Evolutionary conservation across 129 eudicot genomes (phyloP).

Genomic region (Deinandra increscens): DNA sequence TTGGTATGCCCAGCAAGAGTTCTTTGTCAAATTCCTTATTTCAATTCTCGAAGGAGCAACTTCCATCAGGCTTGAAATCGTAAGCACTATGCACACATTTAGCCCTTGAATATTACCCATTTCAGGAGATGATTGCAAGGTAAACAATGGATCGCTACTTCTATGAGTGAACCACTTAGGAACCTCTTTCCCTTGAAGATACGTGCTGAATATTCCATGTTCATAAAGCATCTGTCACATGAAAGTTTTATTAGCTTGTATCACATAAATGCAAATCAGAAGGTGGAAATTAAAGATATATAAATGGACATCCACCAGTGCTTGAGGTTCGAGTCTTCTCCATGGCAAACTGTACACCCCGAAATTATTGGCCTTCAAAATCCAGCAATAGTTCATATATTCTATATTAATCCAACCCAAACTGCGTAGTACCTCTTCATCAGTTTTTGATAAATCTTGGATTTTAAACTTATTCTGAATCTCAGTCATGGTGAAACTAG

Average conservation of each 20-base stretch:
- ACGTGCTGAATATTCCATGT: slow-evolving; percentile 30
- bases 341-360: too few relatives aligned
- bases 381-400: neutral
- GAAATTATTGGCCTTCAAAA: too few relatives aligned
- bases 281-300: too few relatives aligned
- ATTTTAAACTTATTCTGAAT: slow-evolving; percentile 16
- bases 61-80: neutral
- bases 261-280: too few relatives aligned
- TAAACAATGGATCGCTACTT: neutral
- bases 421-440: neutral
- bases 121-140: slow-evolving; percentile 8
- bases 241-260: neutral
- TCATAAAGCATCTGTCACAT: slow-evolving; percentile 16
- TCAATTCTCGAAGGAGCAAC: neutral
- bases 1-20: neutral
- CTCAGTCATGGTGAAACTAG: neutral
- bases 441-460: slow-evolving; percentile 5
- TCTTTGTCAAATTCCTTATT: slow-evolving; percentile 9
- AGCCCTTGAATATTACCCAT: slow-evolving; percentile 23
- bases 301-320: too few relatives aligned
- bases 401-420: slow-evolving; percentile 22
- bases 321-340: too few relatives aligned
- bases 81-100: slow-evolving; percentile 8
- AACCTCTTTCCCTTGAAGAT: slow-evolving; percentile 24
- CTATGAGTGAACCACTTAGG: slow-evolving; percentile 16